Percentiles rank a stretch among this genome's conserved stretches.
phyloP scores from a whole-genome alignment of 1,284 basidiomycete species.

The Pisolithus thermaeus region DNA sequence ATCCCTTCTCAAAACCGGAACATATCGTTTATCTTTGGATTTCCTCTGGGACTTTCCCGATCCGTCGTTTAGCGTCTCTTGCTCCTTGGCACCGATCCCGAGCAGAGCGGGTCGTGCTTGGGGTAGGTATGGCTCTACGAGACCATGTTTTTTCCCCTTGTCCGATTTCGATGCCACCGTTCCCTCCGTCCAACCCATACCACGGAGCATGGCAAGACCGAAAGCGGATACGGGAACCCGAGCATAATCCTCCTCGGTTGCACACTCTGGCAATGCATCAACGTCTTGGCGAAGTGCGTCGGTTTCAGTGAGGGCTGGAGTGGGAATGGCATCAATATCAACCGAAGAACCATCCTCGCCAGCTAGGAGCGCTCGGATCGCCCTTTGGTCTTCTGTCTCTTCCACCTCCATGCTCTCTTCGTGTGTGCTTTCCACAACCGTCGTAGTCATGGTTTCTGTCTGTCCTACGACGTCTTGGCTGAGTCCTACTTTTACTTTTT shows the following conservation, averaged over 20 bases:
- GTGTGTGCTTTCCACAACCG: not conserved
- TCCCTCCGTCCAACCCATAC: constrained; percentile 95
- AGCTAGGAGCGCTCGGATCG: constrained; percentile 67
- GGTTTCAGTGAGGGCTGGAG: constrained; percentile 58
- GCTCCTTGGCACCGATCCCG: constrained; percentile 88
- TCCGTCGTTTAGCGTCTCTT: constrained; percentile 61
- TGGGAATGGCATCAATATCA: constrained; percentile 48
- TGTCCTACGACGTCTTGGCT: constrained; percentile 18
- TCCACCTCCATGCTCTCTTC: constrained; percentile 29
- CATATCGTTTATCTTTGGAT: constrained; percentile 57
- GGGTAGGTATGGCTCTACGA: constrained; percentile 77
- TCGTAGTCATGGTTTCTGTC: constrained; percentile 30
- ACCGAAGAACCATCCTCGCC: constrained; percentile 37
- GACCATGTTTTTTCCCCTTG: constrained; percentile 47
- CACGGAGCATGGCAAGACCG: constrained; percentile 87
- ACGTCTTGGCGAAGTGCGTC: constrained; percentile 83
- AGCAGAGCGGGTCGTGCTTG: constrained; percentile 75
- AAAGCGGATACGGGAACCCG: constrained; percentile 91
- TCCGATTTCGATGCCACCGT: constrained; percentile 50
- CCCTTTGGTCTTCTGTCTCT: constrained; percentile 66
- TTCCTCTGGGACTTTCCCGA: constrained; percentile 39
- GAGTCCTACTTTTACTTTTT: constrained; percentile 29
- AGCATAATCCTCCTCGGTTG: constrained; percentile 83
- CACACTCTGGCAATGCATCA: constrained; percentile 65
- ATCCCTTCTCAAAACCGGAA: constrained; percentile 69